phyloP scores from a whole-genome alignment of 352 stramenopile genomes.

The Globisporangium takayamanum region DNA sequence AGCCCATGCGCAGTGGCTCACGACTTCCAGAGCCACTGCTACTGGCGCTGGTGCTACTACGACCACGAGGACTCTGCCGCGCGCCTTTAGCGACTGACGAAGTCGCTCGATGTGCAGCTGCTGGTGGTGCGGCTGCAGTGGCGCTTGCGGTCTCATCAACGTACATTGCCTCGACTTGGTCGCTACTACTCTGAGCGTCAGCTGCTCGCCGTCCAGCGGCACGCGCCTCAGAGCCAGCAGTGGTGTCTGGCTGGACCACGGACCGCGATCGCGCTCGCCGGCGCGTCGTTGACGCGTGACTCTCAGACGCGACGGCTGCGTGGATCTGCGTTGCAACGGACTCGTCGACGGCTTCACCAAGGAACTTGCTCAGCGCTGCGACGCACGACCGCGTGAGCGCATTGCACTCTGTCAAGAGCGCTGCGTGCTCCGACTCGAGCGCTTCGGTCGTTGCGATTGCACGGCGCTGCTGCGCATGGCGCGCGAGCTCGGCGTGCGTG shows the following conservation, averaged over 20 bases:
- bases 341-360: slow-evolving; percentile 22
- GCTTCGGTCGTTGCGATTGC: slow-evolving; percentile 5
- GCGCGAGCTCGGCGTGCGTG: slow-evolving; percentile 33
- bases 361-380: slow-evolving; percentile 52
- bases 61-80: too few relatives aligned
- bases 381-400: slow-evolving; percentile 56
- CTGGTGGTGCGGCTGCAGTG: too few relatives aligned
- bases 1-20: slow-evolving; percentile 48
- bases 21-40: neutral
- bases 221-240: neutral
- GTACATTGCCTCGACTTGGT: neutral
- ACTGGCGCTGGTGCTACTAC: neutral
- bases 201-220: too few relatives aligned
- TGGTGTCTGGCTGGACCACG: slow-evolving; percentile 2
- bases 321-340: slow-evolving; percentile 1
- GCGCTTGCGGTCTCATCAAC: neutral
- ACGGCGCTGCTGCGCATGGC: slow-evolving; percentile 14
- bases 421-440: slow-evolving; percentile 24
- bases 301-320: neutral
- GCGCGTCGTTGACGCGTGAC: neutral
- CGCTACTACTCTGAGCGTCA: too few relatives aligned
- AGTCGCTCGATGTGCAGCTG: too few relatives aligned
- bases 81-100: too few relatives aligned
- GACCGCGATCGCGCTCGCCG: slow-evolving; percentile 12
- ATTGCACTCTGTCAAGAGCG: slow-evolving; percentile 56